A percentile compares a stretch with the other conserved stretches of the same genome.
These are phyloP conservation scores for Skeletonema costatum DNA, from an alignment of 108 stramenopile genomes.

Conservation along the genomic window DNA sequence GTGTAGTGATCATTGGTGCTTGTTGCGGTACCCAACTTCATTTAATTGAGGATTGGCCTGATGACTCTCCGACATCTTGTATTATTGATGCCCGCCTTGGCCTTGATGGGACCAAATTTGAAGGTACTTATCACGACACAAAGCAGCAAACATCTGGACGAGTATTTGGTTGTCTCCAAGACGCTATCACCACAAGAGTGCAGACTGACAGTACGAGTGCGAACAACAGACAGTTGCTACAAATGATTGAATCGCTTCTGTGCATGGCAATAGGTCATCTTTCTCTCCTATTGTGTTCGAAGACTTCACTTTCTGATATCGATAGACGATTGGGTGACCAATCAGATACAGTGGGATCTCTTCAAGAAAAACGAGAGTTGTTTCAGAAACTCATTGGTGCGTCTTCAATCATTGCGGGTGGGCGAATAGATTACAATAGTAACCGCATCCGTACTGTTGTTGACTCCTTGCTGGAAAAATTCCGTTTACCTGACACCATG, in stretches of 20 bases:
- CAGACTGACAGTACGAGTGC: not conserved
- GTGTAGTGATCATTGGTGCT: slow-evolving; percentile 55
- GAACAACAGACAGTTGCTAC: not conserved
- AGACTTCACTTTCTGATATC: slow-evolving; percentile 37
- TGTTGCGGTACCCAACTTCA: slow-evolving; percentile 59
- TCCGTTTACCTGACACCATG: slow-evolving; percentile 3
- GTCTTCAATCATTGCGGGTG: slow-evolving; percentile 30
- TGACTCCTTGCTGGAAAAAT: slow-evolving; percentile 29
- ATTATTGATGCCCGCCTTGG: slow-evolving; percentile 67
- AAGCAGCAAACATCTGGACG: slow-evolving; percentile 63
- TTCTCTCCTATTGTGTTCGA: slow-evolving; percentile 43
- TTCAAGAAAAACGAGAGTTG: slow-evolving; percentile 6
- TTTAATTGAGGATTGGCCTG: slow-evolving; percentile 73
- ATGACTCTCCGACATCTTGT: slow-evolving; percentile 53
- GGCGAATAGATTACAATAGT: slow-evolving; percentile 24
- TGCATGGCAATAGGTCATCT: slow-evolving; percentile 71
- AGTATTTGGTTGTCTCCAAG: slow-evolving; percentile 53
- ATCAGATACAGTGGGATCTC: not conserved
- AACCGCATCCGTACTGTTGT: slow-evolving; percentile 20
- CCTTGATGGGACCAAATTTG: slow-evolving; percentile 74
- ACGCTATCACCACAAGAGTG: slow-evolving; percentile 6
- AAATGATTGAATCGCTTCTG: slow-evolving; percentile 49
- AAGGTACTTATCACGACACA: slow-evolving; percentile 69
- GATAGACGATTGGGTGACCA: slow-evolving; percentile 33
- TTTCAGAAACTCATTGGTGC: slow-evolving; percentile 13